Evolutionary conservation across 1,284 basidiomycete species (phyloP).

Genomic region (Ganoderma resinaceum): DNA sequence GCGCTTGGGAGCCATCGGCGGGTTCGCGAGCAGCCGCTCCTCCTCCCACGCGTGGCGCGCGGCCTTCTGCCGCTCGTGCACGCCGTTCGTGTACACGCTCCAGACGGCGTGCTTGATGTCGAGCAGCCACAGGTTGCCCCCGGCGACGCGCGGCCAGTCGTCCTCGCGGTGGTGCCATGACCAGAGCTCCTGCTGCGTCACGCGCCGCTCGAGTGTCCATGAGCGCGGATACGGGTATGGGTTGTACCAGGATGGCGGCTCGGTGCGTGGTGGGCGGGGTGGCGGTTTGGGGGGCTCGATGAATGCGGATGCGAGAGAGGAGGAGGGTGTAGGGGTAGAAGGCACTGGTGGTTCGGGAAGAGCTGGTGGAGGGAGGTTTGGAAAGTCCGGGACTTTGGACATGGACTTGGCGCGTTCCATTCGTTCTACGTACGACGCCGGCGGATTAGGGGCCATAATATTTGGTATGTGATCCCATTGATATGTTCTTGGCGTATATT

Average conservation of each 20-base stretch:
- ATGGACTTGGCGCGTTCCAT: background rate
- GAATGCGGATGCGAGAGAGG: conserved; percentile 3
- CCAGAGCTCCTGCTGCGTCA: conserved; percentile 3
- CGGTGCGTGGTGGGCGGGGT: conserved; percentile 5
- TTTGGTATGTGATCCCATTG: conserved; percentile 4
- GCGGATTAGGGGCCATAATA: background rate
- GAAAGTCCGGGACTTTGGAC: background rate
- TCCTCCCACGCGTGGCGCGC: conserved; percentile 16
- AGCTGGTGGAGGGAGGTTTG: background rate
- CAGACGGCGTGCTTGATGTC: conserved; percentile 8
- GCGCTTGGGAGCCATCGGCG: conserved; percentile 5
- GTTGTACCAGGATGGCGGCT: conserved; percentile 23
- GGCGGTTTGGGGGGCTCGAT: background rate
- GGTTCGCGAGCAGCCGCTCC: conserved; percentile 12
- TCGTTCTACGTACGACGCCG: background rate
- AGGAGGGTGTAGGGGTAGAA: background rate
- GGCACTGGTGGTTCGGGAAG: background rate
- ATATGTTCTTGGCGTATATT: background rate
- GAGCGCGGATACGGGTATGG: conserved; percentile 27
- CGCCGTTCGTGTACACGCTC: background rate
- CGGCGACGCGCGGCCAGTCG: conserved; percentile 12
- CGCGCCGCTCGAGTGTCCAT: conserved; percentile 9
- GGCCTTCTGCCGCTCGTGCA: conserved; percentile 9
- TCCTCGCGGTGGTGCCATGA: conserved; percentile 20
- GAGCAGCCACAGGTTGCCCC: background rate